A percentile compares a stretch with the other conserved stretches of the same genome.
Evolutionary conservation across 2,329 filamentous ascomycete species (phyloP).

Genomic region (Penicillium sp.): DNA sequence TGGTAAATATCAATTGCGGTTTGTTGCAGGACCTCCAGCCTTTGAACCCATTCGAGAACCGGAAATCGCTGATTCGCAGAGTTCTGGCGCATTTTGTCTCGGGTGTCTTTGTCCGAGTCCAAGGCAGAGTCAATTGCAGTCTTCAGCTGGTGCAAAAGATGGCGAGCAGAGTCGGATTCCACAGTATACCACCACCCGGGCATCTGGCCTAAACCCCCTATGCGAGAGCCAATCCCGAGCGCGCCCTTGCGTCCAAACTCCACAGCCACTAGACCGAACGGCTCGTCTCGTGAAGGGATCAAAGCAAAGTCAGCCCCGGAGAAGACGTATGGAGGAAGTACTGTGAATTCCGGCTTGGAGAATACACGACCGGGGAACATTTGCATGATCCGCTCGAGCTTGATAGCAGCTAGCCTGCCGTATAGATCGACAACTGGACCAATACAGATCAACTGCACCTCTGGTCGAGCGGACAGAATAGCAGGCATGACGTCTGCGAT

Average conservation of each 20-base stretch:
- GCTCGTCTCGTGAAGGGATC: constrained; percentile 67
- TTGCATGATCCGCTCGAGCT: constrained; percentile 63
- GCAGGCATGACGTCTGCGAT: constrained; percentile 67
- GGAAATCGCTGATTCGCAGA: constrained; percentile 66
- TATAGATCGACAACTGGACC: constrained; percentile 67
- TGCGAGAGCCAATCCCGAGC: constrained; percentile 63
- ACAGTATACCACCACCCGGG: constrained; percentile 70
- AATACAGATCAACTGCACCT: constrained; percentile 61
- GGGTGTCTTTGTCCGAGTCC: constrained; percentile 54
- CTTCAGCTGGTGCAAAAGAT: constrained; percentile 64
- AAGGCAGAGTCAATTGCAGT: constrained; percentile 61
- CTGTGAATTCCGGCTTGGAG: constrained; percentile 67
- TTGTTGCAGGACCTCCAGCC: constrained; percentile 60
- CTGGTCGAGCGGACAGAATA: constrained; percentile 58
- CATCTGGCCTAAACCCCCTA: constrained; percentile 68
- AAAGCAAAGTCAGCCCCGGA: constrained; percentile 66
- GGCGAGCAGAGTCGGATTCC: constrained; percentile 61
- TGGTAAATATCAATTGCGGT: constrained; percentile 60
- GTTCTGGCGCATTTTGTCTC: constrained; percentile 62
- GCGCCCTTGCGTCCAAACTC: constrained; percentile 68
- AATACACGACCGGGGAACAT: constrained; percentile 64
- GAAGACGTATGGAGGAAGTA: constrained; percentile 65
- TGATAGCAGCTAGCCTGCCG: constrained; percentile 65
- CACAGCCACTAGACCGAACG: constrained; percentile 66
- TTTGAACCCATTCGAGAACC: constrained; percentile 64